phyloP scores from a whole-genome alignment of 345 rosid genomes.

The Excoecaria agallocha region DNA sequence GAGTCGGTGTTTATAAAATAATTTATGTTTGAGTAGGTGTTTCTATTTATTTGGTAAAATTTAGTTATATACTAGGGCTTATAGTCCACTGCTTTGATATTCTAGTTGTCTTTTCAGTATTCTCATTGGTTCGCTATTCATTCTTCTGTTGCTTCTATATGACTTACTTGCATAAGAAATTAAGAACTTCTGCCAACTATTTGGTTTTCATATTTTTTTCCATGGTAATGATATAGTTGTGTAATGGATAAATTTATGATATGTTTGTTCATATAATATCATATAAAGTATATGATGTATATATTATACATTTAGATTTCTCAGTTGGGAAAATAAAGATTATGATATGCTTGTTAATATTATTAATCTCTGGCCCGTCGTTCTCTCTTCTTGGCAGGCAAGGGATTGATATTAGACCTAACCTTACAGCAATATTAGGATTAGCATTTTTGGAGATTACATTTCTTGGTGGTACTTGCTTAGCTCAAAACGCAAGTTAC shows the following conservation, averaged over 20 bases:
- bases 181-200: background rate
- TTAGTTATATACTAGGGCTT: no score
- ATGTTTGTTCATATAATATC: background rate
- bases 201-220: background rate
- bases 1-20: no score
- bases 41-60: no score
- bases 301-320: no score
- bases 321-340: no score
- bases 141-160: no score
- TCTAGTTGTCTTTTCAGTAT: no score
- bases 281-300: background rate
- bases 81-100: no score
- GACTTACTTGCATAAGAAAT: no score
- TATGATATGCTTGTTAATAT: background rate
- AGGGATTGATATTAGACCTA: slow-evolving; percentile 76
- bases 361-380: background rate
- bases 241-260: background rate
- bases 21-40: no score
- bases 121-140: no score
- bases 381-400: slow-evolving; percentile 60
- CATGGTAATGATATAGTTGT: background rate
- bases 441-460: slow-evolving; percentile 64
- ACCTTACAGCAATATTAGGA: slow-evolving; percentile 62
- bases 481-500: slow-evolving; percentile 78
- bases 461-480: slow-evolving; percentile 80